Base-by-base conservation (phyloP, 139 green algal species). In the Chlorella sorokiniana region DNA sequence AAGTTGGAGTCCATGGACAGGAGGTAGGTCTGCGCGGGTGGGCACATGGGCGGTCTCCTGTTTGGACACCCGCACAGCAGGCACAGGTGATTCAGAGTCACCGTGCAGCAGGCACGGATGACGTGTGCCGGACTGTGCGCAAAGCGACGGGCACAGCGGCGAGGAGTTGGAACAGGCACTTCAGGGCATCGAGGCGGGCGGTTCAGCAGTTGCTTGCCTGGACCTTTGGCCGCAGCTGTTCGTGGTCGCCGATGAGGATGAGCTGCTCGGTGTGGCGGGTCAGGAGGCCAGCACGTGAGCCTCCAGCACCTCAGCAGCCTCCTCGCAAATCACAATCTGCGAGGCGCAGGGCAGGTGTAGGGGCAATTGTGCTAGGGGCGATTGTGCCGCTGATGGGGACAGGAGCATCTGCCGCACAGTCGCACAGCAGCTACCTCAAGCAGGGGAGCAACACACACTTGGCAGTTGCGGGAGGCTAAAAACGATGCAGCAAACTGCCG, bases 191-290 rank as follows among this genome's bases (percentile, higher is more conserved):
- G n/a, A n/a, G n/a, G n/a, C n/a, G n/a, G n/a, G n/a, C n/a, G n/a
- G n/a, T n/a, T n/a, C n/a, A n/a, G n/a, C n/a, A n/a, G n/a, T n/a
- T n/a, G 88, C 93, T 90, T 90, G 97, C 97, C 88, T 98, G 95
- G 11, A 99, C 94, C 42, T 98, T 95, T 10, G 96, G 96, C 0
- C 96, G 96, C 84, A 99, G 94, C 92, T 99, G 95, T 86, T 98
- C 89, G 88, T 99, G 96, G 86, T 99, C 96, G 0, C 95, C 94
- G 59, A 98, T 98, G 31, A 98, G 88, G 18, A 97, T 82, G 48
- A 90, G 81, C 35, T 92, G 86, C 86, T 95, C 95, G 25, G 95
- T 86, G n/a, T 90, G 79, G 27, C 48, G 41, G 64, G 67, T 69
- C 38, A 79, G 80, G 35, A 31, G 8, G 76, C 64, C 10, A 99